These are phyloP conservation scores for Chlamydomonas asymmetrica DNA, from an alignment of 139 green algal species.

Conservation along the genomic window DNA sequence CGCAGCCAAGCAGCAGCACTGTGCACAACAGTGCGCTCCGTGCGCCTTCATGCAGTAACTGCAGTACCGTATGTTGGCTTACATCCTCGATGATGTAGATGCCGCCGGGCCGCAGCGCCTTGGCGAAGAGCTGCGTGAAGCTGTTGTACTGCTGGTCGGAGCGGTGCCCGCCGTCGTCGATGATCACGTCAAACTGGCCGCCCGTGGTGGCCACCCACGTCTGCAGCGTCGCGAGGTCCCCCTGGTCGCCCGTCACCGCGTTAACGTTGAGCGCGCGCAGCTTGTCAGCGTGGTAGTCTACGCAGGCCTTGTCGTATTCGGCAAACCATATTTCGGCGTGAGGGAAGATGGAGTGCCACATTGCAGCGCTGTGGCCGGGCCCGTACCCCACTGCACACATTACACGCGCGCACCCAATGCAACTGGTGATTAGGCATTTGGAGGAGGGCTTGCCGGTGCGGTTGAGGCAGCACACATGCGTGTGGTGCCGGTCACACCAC, in stretches of 20 bases:
- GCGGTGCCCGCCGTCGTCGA: slow-evolving; percentile 13
- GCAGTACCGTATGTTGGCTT: too few species aligned
- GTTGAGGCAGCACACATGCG: too few species aligned
- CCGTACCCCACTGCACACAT: too few species aligned
- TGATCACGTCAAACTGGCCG: slow-evolving; percentile 9
- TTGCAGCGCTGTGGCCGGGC: background rate
- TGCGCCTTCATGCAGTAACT: too few species aligned
- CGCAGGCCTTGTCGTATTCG: background rate
- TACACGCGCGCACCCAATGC: too few species aligned
- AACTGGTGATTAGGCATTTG: too few species aligned
- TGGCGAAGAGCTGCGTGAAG: slow-evolving; percentile 1
- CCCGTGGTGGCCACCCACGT: background rate
- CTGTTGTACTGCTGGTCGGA: slow-evolving; percentile 2
- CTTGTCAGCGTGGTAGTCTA: background rate
- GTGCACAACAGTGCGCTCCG: too few species aligned
- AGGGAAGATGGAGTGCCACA: slow-evolving; percentile 8
- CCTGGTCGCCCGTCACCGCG: slow-evolving; percentile 13
- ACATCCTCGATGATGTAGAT: slow-evolving; percentile 12
- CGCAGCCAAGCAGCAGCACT: too few species aligned
- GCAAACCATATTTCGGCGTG: slow-evolving; percentile 22
- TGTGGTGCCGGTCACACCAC: too few species aligned
- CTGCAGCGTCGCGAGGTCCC: background rate
- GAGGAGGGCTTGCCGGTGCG: too few species aligned
- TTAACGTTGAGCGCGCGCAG: background rate
- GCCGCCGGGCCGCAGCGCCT: slow-evolving; percentile 13